These are phyloP conservation scores for Coemansia sp. DNA, from an alignment of 192 early-diverging fungal species.

Conservation along the genomic window DNA sequence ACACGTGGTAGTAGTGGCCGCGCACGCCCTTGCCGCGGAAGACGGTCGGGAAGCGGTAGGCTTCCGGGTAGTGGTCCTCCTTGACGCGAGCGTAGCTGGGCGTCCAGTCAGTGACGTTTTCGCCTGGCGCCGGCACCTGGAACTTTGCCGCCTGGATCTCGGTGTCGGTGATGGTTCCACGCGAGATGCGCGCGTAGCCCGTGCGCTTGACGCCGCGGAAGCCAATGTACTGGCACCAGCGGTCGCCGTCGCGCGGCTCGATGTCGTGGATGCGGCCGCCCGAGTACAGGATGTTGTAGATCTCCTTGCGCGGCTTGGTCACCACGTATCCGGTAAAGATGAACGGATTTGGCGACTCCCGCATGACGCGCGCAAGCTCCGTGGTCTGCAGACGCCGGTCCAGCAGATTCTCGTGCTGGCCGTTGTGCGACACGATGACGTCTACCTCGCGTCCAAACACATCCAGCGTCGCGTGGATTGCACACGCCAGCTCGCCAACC, in stretches of 20 bases:
- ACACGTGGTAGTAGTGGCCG: conserved; percentile 76
- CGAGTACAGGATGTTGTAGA: conserved; percentile 66
- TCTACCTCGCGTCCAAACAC: conserved; percentile 77
- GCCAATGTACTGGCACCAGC: conserved; percentile 84
- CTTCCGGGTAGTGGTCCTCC: conserved; percentile 57
- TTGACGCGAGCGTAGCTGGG: conserved; percentile 61
- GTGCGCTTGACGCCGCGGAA: conserved; percentile 73
- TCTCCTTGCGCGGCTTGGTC: conserved; percentile 63
- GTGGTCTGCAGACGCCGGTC: conserved; percentile 77
- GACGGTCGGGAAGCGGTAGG: conserved; percentile 63
- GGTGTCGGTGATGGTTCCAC: conserved; percentile 80
- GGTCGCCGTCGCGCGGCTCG: conserved; percentile 71
- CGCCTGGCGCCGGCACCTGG: conserved; percentile 49
- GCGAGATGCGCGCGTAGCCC: conserved; percentile 74
- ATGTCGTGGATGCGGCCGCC: conserved; percentile 74
- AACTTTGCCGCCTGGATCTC: conserved; percentile 83
- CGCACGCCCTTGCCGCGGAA: conserved; percentile 72
- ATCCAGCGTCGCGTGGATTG: conserved; percentile 83
- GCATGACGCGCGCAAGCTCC: conserved; percentile 76
- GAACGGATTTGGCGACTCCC: conserved; percentile 71
- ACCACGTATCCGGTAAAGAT: conserved; percentile 83
- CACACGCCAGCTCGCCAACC: conserved; percentile 78
- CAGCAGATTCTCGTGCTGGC: conserved; percentile 74
- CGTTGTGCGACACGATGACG: conserved; percentile 81
- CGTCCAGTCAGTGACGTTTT: conserved; percentile 42